phyloP scores from a whole-genome alignment of 805 yeast species.

The Brettanomyces custersianus region DNA sequence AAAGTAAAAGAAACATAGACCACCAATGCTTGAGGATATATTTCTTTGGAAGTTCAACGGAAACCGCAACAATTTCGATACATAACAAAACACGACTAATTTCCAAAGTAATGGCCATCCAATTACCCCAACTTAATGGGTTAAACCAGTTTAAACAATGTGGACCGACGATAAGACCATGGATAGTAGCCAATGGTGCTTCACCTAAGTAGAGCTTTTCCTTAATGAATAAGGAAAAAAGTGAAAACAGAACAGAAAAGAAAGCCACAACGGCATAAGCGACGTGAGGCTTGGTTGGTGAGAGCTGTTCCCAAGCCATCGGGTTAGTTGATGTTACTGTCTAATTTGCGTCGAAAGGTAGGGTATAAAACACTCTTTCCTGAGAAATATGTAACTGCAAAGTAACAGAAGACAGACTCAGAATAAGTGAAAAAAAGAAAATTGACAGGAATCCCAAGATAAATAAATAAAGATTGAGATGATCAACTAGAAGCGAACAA shows the following conservation, averaged over 20 bases:
- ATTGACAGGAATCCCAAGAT: too few relatives aligned
- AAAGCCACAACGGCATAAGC: conserved; percentile 54
- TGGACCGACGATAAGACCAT: conserved; percentile 54
- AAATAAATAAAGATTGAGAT: too few relatives aligned
- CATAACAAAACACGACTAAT: conserved; percentile 56
- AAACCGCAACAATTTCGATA: conserved; percentile 64
- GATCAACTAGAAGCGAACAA: too few relatives aligned
- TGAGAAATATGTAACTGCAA: too few relatives aligned
- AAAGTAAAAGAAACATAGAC: conserved; percentile 46
- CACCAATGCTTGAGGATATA: conserved; percentile 53
- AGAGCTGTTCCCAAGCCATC: conserved; percentile 26
- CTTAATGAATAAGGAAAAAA: conserved; percentile 49
- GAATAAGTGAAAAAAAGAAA: too few relatives aligned
- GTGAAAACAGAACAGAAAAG: conserved; percentile 47
- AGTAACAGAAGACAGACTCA: too few relatives aligned
- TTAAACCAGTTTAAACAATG: conserved; percentile 50
- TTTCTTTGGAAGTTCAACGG: conserved; percentile 63
- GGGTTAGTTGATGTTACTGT: neutral
- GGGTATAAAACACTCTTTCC: neutral
- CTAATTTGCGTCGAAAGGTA: neutral
- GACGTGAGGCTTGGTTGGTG: conserved; percentile 26
- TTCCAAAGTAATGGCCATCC: conserved; percentile 46
- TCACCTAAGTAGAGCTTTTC: conserved; percentile 56
- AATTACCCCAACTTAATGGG: conserved; percentile 50
- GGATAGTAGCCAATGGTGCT: conserved; percentile 56